Percentiles rank a stretch among this genome's conserved stretches.
These are phyloP conservation scores for Pleomassaria siparia DNA, from an alignment of 2,329 filamentous ascomycete genomes.

Conservation along the genomic window DNA sequence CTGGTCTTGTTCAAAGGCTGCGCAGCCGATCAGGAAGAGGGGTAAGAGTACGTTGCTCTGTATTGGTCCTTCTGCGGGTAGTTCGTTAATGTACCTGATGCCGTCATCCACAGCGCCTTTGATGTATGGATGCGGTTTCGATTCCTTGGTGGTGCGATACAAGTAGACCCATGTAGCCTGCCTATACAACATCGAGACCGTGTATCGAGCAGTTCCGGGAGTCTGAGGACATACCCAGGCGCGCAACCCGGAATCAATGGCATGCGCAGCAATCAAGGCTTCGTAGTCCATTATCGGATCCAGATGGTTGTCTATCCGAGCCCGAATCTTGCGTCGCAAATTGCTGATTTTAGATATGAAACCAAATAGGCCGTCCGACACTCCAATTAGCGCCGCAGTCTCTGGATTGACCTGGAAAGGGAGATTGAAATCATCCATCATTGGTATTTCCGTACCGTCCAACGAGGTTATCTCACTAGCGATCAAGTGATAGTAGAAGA, in stretches of 20 bases:
- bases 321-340: conserved; percentile 72
- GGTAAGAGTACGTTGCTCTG: conserved; percentile 64
- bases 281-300: conserved; percentile 74
- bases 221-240: conserved; percentile 68
- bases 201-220: conserved; percentile 56
- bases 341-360: conserved; percentile 78
- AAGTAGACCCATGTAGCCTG: conserved; percentile 66
- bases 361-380: conserved; percentile 78
- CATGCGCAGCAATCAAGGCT: conserved; percentile 70
- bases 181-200: conserved; percentile 60
- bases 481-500: conserved; percentile 80
- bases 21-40: conserved; percentile 62
- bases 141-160: conserved; percentile 61
- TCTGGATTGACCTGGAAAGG: conserved; percentile 59
- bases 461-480: conserved; percentile 60
- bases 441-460: conserved; percentile 54
- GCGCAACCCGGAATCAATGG: conserved; percentile 73
- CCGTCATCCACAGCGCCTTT: conserved; percentile 60
- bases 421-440: conserved; percentile 56
- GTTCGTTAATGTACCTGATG: conserved; percentile 56
- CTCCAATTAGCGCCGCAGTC: conserved; percentile 68
- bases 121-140: conserved; percentile 57
- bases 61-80: conserved; percentile 57
- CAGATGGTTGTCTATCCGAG: conserved; percentile 61
- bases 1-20: conserved; percentile 58